phyloP scores from a whole-genome alignment of 2,329 filamentous ascomycete species.

The Berkeleyomyces rouxiae region DNA sequence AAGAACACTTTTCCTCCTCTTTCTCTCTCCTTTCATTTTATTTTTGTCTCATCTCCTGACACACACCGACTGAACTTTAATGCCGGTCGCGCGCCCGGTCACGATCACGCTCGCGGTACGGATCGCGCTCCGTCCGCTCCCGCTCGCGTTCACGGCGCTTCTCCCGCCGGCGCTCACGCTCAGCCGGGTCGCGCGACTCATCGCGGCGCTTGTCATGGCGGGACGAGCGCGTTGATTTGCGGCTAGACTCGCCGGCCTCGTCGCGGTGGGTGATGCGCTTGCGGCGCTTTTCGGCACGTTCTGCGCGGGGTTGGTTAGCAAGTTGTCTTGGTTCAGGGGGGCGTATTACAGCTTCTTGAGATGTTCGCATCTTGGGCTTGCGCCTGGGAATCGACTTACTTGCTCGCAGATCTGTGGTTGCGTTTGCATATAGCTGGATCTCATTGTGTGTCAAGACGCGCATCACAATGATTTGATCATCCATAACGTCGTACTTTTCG shows the following conservation, averaged over 20 bases:
- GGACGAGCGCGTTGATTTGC: constrained; percentile 15
- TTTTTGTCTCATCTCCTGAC: no score
- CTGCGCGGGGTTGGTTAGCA: not conserved
- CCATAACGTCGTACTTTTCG: constrained; percentile 80
- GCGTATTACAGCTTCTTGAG: not conserved
- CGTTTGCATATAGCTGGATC: constrained; percentile 70
- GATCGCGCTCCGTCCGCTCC: constrained; percentile 7
- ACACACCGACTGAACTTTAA: not conserved
- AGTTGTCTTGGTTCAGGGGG: not conserved
- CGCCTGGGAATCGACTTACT: constrained; percentile 32
- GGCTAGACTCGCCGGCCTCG: not conserved
- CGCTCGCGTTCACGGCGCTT: constrained; percentile 12
- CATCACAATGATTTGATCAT: constrained; percentile 85
- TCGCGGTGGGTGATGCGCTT: not conserved
- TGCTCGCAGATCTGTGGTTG: constrained; percentile 61
- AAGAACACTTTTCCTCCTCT: not conserved
- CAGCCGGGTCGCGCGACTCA: constrained; percentile 7
- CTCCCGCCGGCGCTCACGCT: constrained; percentile 12
- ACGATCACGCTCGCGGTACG: not conserved
- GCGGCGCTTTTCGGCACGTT: not conserved
- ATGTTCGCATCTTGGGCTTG: not conserved
- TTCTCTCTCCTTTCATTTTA: no score
- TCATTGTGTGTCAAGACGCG: constrained; percentile 76
- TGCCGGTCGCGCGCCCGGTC: not conserved
- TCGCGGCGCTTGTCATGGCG: constrained; percentile 8